Base-by-base conservation (phyloP, 371 early-diverging fungal species). In the Encephalitozoon intestinalis region DNA sequence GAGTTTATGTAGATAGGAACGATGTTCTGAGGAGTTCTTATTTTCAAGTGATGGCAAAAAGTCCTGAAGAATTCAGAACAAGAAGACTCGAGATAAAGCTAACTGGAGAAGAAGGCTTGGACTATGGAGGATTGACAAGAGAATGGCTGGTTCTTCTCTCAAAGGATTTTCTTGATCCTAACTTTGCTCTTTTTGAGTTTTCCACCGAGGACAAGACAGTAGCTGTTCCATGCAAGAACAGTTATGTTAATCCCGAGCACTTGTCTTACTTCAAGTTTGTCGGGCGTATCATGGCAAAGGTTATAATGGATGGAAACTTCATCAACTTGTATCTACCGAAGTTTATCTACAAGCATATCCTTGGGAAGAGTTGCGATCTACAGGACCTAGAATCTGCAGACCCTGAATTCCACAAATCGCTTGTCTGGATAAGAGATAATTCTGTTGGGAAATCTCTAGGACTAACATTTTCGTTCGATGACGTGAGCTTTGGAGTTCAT, bases 91-190 rank as follows among this genome's bases (percentile, higher is more conserved):
- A 88, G 78, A 94, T 97, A 25, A 89, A 91, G 54, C 96, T 97
- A 86, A 87, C 90, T 71, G 92, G 92, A 23, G 97, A 97, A 86
- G 95, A 95, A 79, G 97, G 96, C 63, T 90, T 95, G 0, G 97
- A 97, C 88, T 94, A 91, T 28, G 97, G 97, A 39, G 97, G 97
- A 63, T 91, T 97, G 15, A 92, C 94, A 2, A 89, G 96, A 72
- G 98, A 97, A 85, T 97, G 96, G 95, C 95, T 93, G 88, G 90
- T 90, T 63, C 94, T 91, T 7, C 87, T 97, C 4, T 90, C 95
- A 6, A 87, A 93, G 63, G 93, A 94, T 81, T 95, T 95, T 92
- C 93, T 96, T 86, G 93, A 97, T 83, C 96, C 96, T 8, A 90
- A 95, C 84, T 94, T 95, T 81, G 96, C 95, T 4, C 86, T 97